These are phyloP conservation scores for Saccharum hybrid DNA, from an alignment of 202 grass and related monocot genomes.

Conservation along the genomic window DNA sequence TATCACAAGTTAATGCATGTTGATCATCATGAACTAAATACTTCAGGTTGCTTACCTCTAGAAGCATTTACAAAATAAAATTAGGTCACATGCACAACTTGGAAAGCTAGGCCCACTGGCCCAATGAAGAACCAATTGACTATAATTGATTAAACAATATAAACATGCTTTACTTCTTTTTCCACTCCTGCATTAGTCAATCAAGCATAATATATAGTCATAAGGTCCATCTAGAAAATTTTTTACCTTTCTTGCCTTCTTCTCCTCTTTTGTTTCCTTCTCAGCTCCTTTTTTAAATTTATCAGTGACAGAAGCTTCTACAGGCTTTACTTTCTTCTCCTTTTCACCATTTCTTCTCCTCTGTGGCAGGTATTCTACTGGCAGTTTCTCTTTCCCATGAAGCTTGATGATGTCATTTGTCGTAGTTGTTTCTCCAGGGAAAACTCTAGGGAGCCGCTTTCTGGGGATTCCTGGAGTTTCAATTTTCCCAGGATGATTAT, in stretches of 20 bases:
- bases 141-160: conserved; percentile 1
- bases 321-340: conserved; percentile 62
- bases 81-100: background rate
- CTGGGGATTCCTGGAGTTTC: conserved; percentile 63
- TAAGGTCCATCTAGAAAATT: background rate
- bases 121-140: background rate
- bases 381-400: conserved; percentile 91
- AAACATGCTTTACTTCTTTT: background rate
- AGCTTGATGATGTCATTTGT: conserved; percentile 80
- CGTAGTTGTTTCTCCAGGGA: conserved; percentile 62
- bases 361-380: conserved; percentile 81
- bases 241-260: conserved; percentile 95
- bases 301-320: conserved; percentile 45
- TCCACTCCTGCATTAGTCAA: background rate
- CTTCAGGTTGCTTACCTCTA: background rate
- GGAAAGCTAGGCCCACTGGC: background rate
- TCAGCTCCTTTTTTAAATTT: conserved; percentile 55
- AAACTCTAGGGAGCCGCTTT: conserved; percentile 64
- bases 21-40: background rate
- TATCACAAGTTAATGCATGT: background rate
- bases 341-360: conserved; percentile 70
- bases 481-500: conserved; percentile 92
- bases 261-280: conserved; percentile 86
- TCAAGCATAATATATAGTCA: background rate
- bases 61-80: background rate